Evolutionary conservation across 306 rosid genomes (phyloP).

Genomic region (Vigna mungo): DNA sequence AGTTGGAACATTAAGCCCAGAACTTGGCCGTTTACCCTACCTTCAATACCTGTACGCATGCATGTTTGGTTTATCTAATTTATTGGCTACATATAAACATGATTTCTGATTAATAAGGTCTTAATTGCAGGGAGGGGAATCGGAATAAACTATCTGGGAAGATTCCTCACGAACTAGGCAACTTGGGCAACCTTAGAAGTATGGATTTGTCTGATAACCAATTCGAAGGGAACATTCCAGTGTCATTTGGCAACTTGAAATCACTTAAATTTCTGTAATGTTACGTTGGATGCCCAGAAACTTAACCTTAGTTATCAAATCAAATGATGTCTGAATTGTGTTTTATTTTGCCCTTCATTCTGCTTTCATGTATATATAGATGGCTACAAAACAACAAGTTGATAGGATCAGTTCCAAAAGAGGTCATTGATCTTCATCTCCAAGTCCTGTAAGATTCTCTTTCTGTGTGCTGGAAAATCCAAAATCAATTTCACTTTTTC

Average conservation of each 20-base stretch:
- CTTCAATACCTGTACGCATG: slow-evolving; percentile 80
- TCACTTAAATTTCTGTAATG: slow-evolving; percentile 78
- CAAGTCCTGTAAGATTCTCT: slow-evolving; percentile 68
- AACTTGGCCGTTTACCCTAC: slow-evolving; percentile 68
- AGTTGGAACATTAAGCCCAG: slow-evolving; percentile 76
- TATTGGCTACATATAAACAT: too few relatives aligned
- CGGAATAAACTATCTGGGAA: slow-evolving; percentile 65
- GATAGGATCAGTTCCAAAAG: slow-evolving; percentile 74
- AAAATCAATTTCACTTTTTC: not conserved
- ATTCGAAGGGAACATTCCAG: slow-evolving; percentile 71
- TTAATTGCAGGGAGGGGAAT: slow-evolving; percentile 70
- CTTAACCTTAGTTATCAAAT: not conserved
- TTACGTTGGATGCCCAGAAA: not conserved
- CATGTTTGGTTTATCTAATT: not conserved
- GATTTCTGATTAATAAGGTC: not conserved
- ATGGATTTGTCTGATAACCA: slow-evolving; percentile 80
- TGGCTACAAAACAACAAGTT: slow-evolving; percentile 79
- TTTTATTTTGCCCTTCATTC: slow-evolving; percentile 9
- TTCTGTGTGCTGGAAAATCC: not conserved
- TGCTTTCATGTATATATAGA: slow-evolving; percentile 41
- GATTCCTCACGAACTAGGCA: slow-evolving; percentile 71
- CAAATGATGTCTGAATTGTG: slow-evolving; percentile 16
- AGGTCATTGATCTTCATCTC: slow-evolving; percentile 66
- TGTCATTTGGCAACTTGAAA: slow-evolving; percentile 69
- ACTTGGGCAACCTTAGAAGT: slow-evolving; percentile 65